Base-by-base conservation (phyloP, 305 asterid species). In the Solanum chacoense region DNA sequence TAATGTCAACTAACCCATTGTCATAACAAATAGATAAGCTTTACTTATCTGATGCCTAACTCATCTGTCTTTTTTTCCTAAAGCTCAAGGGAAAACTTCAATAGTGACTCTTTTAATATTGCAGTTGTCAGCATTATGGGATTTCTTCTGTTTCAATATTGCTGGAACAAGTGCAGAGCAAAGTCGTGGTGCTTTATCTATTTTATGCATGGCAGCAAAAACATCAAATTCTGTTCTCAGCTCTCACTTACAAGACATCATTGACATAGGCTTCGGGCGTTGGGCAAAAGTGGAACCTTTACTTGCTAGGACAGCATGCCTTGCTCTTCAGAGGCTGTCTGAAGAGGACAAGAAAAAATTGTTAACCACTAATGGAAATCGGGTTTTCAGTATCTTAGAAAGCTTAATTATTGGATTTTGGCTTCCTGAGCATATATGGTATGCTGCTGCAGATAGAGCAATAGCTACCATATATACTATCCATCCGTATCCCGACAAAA, bases 91-190 rank as follows among this genome's bases (percentile, higher is more conserved):
- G 73, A 87, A 55, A 45, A 75, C 37, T 87, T 74, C 81, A 42
- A 10, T 31, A 34, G n/a, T 91, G 45, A 59, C 81, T 78, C 90
- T 26, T 84, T 89, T 88, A 65, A 88, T 88, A 89, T 81, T 91
- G 89, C 98, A 97, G 99, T 91, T 96, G 93, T 92, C 98, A 91
- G 98, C 98, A 45, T 91, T 97, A 71, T 97, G 99, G 99, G 99
- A 97, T 94, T 93, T 94, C 94, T 97, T 97, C 87, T 95, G 99
- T 93, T 97, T 97, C 94, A 96, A 97, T 92, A 91, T 96, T 80
- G 92, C 91, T 28, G 99, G 99, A 90, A 96, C 98, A 88, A 96
- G 96, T 75, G 98, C 99, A 78, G 95, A 92, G 91, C 99, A 96
- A 93, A 95, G 98, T 88, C 98, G 99, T 80, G 99, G 98, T 79